phyloP scores from a whole-genome alignment of 1,284 basidiomycete species.

The Afroboletus lepidellus region DNA sequence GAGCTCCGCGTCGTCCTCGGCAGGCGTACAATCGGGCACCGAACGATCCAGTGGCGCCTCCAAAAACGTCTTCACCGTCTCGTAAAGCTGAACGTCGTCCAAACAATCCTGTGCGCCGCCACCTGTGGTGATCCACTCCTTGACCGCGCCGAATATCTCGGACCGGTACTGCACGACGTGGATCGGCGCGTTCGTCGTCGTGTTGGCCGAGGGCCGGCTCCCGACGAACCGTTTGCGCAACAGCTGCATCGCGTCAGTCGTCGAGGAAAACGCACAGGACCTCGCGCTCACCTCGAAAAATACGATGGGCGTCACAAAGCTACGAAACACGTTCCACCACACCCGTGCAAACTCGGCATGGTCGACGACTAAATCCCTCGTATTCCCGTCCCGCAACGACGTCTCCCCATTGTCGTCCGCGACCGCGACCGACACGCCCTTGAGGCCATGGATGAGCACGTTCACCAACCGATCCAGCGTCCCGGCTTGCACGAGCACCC shows the following conservation, averaged over 20 bases:
- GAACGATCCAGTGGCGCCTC: slow-evolving; percentile 46
- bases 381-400: slow-evolving; percentile 66
- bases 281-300: slow-evolving; percentile 72
- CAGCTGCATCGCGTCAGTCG: slow-evolving; percentile 44
- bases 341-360: slow-evolving; percentile 65
- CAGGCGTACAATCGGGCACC: slow-evolving; percentile 40
- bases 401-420: slow-evolving; percentile 84
- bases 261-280: slow-evolving; percentile 1
- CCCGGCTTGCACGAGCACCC: slow-evolving; percentile 74
- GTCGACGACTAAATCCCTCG: slow-evolving; percentile 68
- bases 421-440: slow-evolving; percentile 71
- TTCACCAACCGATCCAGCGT: slow-evolving; percentile 72
- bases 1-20: slow-evolving; percentile 41
- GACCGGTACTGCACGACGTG: slow-evolving; percentile 45
- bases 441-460: slow-evolving; percentile 73
- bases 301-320: slow-evolving; percentile 72
- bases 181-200: slow-evolving; percentile 37
- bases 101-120: slow-evolving; percentile 74
- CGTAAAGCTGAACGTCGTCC: slow-evolving; percentile 64
- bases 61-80: slow-evolving; percentile 58
- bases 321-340: slow-evolving; percentile 80
- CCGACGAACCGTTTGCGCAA: slow-evolving; percentile 69
- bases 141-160: slow-evolving; percentile 62
- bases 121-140: slow-evolving; percentile 68
- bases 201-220: slow-evolving; percentile 41